phyloP scores from a whole-genome alignment of 164 flowering plant genomes.

The Buxus sempervirens region DNA sequence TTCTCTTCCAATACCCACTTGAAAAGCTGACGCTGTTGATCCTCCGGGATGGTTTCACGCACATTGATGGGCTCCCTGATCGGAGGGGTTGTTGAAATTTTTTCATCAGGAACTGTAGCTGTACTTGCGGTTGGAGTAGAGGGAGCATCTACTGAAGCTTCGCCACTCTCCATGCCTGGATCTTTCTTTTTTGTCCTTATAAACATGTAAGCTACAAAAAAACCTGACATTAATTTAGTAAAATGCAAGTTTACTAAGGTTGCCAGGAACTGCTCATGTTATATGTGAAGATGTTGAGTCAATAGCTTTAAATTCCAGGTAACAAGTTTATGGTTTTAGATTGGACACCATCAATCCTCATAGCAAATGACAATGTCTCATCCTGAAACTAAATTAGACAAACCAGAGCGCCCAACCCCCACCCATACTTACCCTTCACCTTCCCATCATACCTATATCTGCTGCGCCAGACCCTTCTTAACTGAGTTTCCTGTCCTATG shows the following conservation, averaged over 20 bases:
- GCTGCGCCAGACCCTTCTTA: too few relatives aligned
- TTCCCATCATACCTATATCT: too few relatives aligned
- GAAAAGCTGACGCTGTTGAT: constrained; percentile 70
- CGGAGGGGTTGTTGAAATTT: constrained; percentile 24
- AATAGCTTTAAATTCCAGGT: not conserved
- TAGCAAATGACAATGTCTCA: too few relatives aligned
- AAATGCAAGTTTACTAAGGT: not conserved
- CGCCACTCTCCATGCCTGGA: constrained; percentile 23
- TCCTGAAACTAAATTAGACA: not conserved
- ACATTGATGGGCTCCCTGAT: constrained; percentile 26
- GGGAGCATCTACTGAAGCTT: constrained; percentile 25
- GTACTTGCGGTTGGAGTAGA: constrained; percentile 27
- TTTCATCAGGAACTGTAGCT: constrained; percentile 22
- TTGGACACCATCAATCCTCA: too few relatives aligned
- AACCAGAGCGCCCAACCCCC: too few relatives aligned
- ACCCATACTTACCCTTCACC: too few relatives aligned
- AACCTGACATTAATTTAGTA: constrained; percentile 3
- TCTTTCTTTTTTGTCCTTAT: constrained; percentile 60
- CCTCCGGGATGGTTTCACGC: constrained; percentile 57
- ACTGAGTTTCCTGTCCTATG: too few relatives aligned
- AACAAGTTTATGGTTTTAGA: not conserved
- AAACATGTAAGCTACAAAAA: constrained; percentile 60
- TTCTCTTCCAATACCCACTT: constrained; percentile 89
- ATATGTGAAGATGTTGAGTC: not conserved
- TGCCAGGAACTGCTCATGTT: constrained; percentile 1